These are phyloP conservation scores for Carallia pectinifolia DNA, from an alignment of 345 rosid species.

Conservation along the genomic window DNA sequence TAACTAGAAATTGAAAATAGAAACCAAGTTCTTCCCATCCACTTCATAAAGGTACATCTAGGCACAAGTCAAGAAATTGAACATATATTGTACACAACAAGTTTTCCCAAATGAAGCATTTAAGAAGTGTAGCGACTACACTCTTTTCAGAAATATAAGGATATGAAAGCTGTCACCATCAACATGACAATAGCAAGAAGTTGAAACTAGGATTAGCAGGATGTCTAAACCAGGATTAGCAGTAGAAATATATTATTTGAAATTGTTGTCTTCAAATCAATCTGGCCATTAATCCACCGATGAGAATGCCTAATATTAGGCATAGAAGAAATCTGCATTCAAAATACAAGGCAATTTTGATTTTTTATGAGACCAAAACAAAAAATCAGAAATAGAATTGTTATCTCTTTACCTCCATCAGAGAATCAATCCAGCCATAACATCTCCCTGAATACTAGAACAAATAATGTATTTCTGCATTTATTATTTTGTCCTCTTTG, in stretches of 20 bases:
- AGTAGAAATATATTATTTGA: slow-evolving; percentile 5
- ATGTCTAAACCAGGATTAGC: slow-evolving; percentile 12
- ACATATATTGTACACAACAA: too few species aligned
- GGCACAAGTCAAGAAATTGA: too few species aligned
- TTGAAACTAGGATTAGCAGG: neutral
- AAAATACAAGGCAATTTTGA: slow-evolving; percentile 7
- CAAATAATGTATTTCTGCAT: slow-evolving; percentile 12
- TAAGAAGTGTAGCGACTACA: too few species aligned
- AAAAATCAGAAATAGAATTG: neutral
- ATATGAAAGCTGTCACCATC: slow-evolving; percentile 2
- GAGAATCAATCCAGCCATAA: slow-evolving; percentile 10
- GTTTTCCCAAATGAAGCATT: too few species aligned
- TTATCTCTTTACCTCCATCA: slow-evolving; percentile 18
- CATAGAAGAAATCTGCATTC: slow-evolving; percentile 30
- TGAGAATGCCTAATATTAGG: slow-evolving; percentile 13
- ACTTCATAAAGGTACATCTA: too few species aligned
- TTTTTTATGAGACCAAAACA: neutral
- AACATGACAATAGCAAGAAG: neutral
- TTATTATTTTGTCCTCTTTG: neutral
- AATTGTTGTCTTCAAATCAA: slow-evolving; percentile 7
- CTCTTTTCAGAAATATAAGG: neutral
- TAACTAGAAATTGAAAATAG: too few species aligned
- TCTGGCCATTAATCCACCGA: slow-evolving; percentile 15
- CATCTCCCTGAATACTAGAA: slow-evolving; percentile 2
- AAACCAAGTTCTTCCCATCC: too few species aligned